phyloP scores from a whole-genome alignment of 2,329 filamentous ascomycete species.

The Plectosphaerella cucumerina region DNA sequence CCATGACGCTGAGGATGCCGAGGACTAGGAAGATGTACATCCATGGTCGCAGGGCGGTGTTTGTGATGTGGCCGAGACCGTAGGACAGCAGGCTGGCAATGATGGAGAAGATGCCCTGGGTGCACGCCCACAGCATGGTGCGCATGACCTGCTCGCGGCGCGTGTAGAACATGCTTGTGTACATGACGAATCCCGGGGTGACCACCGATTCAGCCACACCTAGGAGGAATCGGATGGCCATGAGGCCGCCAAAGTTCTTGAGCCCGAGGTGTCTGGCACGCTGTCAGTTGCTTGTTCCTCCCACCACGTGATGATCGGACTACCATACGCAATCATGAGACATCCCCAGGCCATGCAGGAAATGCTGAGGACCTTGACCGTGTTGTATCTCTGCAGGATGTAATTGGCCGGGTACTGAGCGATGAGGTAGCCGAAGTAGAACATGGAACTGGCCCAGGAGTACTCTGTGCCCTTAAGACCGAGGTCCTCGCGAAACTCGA shows the following conservation, averaged over 20 bases:
- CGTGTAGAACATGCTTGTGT: conserved; percentile 15
- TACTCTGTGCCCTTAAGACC: conserved; percentile 40
- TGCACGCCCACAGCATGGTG: background rate
- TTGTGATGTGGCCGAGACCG: conserved; percentile 21
- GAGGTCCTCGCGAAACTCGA: conserved; percentile 31
- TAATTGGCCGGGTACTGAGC: conserved; percentile 63
- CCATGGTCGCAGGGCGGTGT: conserved; percentile 44
- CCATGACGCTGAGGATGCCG: conserved; percentile 10
- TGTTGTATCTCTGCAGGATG: conserved; percentile 12
- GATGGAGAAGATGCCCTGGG: conserved; percentile 14
- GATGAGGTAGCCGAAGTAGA: conserved; percentile 66
- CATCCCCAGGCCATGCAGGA: conserved; percentile 13
- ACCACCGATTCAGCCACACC: conserved; percentile 14
- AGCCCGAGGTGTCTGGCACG: background rate
- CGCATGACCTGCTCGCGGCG: conserved; percentile 11
- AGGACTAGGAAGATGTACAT: conserved; percentile 48
- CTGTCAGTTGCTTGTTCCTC: too few relatives aligned
- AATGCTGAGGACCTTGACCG: conserved; percentile 12
- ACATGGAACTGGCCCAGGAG: conserved; percentile 68
- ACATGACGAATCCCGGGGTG: conserved; percentile 14
- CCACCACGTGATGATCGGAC: too few relatives aligned
- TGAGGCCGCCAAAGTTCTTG: conserved; percentile 17
- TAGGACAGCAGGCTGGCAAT: conserved; percentile 15
- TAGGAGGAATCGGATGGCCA: conserved; percentile 13
- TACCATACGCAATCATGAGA: conserved; percentile 12